Evolutionary conservation across 257 asterid species (phyloP).

Genomic region (Solanum sejunctum): DNA sequence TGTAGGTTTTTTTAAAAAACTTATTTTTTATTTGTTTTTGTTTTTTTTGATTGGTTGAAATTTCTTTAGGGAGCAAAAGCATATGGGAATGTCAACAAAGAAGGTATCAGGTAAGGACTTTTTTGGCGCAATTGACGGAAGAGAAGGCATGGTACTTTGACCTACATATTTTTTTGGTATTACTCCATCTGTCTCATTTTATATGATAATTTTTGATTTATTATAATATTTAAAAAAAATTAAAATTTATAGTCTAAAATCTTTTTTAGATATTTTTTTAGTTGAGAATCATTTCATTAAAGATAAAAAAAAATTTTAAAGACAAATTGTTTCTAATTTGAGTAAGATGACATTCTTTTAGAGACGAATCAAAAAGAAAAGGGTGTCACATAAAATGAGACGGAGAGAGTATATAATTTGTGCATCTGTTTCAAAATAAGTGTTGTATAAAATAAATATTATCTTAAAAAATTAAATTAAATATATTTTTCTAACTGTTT

Average conservation of each 20-base stretch:
- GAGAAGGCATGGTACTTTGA: neutral
- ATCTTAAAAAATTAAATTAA: neutral
- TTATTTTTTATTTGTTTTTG: neutral
- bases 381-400: too few species aligned
- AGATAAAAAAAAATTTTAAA: too few species aligned
- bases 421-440: neutral
- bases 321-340: too few species aligned
- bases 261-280: too few species aligned
- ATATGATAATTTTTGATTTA: too few species aligned
- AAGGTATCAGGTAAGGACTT: neutral
- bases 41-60: neutral
- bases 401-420: too few species aligned
- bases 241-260: too few species aligned
- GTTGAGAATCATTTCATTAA: too few species aligned
- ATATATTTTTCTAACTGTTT: neutral
- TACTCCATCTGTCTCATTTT: too few species aligned
- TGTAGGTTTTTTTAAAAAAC: neutral
- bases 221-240: accelerated
- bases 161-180: neutral
- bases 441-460: neutral
- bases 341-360: too few species aligned
- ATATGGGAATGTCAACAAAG: neutral
- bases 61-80: neutral
- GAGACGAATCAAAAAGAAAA: too few species aligned
- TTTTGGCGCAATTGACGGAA: constrained; percentile 32